Conservation (phyloP, 2,329 filamentous ascomycete species). For the Sphaerulina populicola region DNA sequence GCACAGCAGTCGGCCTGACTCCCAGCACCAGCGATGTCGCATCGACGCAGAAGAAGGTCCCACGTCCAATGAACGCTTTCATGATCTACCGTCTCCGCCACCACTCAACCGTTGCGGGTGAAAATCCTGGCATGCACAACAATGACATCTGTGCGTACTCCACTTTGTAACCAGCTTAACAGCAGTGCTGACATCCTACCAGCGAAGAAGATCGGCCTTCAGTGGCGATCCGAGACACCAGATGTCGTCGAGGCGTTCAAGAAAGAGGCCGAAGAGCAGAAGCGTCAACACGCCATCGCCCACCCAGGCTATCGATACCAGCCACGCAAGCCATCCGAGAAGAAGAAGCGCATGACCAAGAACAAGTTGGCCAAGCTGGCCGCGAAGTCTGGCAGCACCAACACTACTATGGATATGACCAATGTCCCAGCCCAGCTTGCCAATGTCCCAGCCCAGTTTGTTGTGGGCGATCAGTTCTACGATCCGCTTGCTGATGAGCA, state of each 20-base stretch:
- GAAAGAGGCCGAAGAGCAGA: conserved; percentile 5
- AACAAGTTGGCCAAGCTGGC: conserved; percentile 29
- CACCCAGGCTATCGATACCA: conserved; percentile 23
- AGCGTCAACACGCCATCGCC: conserved; percentile 12
- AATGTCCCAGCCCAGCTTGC: not conserved
- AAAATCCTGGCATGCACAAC: conserved; percentile 42
- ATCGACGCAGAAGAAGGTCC: conserved; percentile 13
- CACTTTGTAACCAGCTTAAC: conserved; percentile 18
- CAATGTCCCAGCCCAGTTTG: not conserved
- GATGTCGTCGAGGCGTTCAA: conserved; percentile 9
- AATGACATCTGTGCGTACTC: conserved; percentile 16
- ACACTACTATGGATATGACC: conserved; percentile 8
- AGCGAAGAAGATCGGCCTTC: conserved; percentile 15
- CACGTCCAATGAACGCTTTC: conserved; percentile 15
- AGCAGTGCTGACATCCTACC: conserved; percentile 1
- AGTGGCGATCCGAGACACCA: conserved; percentile 8
- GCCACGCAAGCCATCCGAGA: conserved; percentile 26
- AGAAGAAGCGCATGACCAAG: conserved; percentile 27
- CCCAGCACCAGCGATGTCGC: conserved; percentile 11
- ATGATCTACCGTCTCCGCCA: conserved; percentile 17
- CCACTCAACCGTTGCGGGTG: conserved; percentile 10
- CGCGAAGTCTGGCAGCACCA: conserved; percentile 9
- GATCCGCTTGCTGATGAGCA: not conserved
- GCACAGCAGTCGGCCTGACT: conserved; percentile 1
- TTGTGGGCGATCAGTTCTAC: not conserved